Evolutionary conservation across 352 stramenopile genomes (phyloP), one percentile per base, ranked within the genome.

Genomic region (Phytophthora crassamura): DNA sequence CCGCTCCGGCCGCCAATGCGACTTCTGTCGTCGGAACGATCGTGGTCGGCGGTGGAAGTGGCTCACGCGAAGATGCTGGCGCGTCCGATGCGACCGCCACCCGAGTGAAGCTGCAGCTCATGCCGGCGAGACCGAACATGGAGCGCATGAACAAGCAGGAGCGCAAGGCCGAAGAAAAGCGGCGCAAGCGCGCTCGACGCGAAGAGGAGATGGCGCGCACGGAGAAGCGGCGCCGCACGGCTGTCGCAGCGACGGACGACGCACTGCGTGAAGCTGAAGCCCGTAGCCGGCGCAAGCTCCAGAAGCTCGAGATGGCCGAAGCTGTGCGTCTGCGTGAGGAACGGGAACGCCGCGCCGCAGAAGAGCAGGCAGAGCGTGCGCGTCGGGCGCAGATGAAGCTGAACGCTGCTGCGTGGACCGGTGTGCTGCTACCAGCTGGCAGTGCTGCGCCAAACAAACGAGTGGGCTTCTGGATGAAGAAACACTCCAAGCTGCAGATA

Each of bases 121-220:
- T 88, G 56, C 35, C 62, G 28, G 89, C 75, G 34, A 83, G 82
- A 43, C 69, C 73, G 8, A 90, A 80, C 34, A 66, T 91, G 56
- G 82, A 91, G 25, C 79, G 81, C 7, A 91, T 91, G 81, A 94
- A 86, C 63, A 95, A 95, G 33, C 86, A 82, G 41, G 86, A 94
- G 66, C 88, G 88, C 18, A 95, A 95, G 46, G 83, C 86, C 4
- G 88, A 95, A 72, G 86, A 95, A 59, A 92, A 93, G 59, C 75
- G 82, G 8, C 86, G 86, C 25, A 95, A 94, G 56, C 82, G 82
- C 16, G 69, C 66, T 9, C 72, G 84, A 7, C 81, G 84, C 2
- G 88, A 94, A 67, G 84, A 94, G 63, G 86, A 94, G 59, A 80
- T 91, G n/a, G 86, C 80, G 0, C 74, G 76, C 12, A 86, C 79